Conservation (phyloP, 2,329 filamentous ascomycete species). For the Teratosphaeria destructans region DNA sequence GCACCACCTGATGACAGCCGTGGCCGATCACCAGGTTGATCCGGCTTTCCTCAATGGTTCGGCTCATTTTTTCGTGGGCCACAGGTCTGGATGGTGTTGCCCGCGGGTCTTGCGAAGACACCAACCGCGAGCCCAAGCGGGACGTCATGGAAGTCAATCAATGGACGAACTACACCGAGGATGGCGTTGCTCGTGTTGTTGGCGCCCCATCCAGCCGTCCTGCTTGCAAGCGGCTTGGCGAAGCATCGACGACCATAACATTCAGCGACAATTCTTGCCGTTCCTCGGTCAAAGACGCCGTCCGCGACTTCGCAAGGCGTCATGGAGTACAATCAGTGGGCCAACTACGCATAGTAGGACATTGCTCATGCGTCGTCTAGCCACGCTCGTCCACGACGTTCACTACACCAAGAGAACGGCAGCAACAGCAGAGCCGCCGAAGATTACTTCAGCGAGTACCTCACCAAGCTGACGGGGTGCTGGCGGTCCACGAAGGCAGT, state of each 20-base stretch:
- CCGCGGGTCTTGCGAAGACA: neutral
- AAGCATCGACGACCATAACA: neutral
- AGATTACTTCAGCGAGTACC: constrained; percentile 21
- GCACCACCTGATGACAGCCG: neutral
- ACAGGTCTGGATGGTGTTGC: too few species aligned
- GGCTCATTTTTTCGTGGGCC: neutral
- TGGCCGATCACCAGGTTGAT: neutral
- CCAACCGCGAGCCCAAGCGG: neutral
- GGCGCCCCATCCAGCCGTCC: neutral
- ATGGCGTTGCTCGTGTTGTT: neutral
- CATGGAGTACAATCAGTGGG: constrained; percentile 23
- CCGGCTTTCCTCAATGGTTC: neutral
- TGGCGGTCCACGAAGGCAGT: constrained; percentile 50
- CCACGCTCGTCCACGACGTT: constrained; percentile 20
- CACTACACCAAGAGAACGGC: constrained; percentile 15
- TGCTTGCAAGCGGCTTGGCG: neutral
- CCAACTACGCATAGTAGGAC: constrained; percentile 20
- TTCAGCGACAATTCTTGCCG: neutral
- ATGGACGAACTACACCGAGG: neutral
- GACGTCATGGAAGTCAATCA: neutral
- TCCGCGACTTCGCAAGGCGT: neutral
- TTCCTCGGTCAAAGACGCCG: neutral
- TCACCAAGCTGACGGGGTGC: constrained; percentile 25
- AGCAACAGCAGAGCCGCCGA: constrained; percentile 11
- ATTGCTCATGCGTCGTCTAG: constrained; percentile 18